Evolutionary conservation across 352 stramenopile species (phyloP), one percentile per base, ranked within the genome.

Genomic region (Salisapilia sapeloensis): DNA sequence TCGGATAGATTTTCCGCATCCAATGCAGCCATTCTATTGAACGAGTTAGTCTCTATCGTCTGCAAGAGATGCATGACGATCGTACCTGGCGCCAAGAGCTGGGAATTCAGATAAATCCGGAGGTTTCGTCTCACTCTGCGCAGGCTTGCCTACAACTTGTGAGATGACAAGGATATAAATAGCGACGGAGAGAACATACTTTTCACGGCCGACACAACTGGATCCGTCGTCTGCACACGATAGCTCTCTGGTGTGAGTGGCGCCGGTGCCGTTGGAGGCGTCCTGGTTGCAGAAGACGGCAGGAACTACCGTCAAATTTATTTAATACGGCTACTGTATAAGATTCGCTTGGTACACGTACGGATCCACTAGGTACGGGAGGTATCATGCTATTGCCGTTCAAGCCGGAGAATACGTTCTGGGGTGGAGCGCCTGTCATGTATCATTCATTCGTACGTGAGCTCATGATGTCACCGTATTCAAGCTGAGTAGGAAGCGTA

Each of bases 101-200:
- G 72, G 72, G 41, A 89, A 89, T 23, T 89, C 72, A 2, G 72
- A 85, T 64, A 89, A 81, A 44, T 89, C 72, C 2, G 72, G 72
- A 2, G 65, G 58, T 35, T 81, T 84, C 40, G 62, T 78, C 30
- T 84, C 69, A 3, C 42, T 35, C 15, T 52, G 45, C 29, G 64
- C 18, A 79, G 70, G 40, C 34, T 58, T 16, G 37, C 59, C 69
- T 79, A 30, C 4, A 47, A 33, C 26, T n/a, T 16, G 15, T 18
- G 26, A 12, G 5, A 16, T 4, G 14, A 8, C 19, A 2, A 32
- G n/a, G n/a, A n/a, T n/a, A n/a, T n/a, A n/a, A n/a, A n/a, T n/a
- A n/a, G n/a, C 30, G 14, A 14, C 9, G 29, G 16, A 16, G 9
- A 16, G 16, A 30, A 6, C 43, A 12, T 8, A 65, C 54, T 40